A percentile compares a stretch with the other conserved stretches of the same genome.
phyloP scores from a whole-genome alignment of 345 rosid genomes.

The Capsella bursapastoris region DNA sequence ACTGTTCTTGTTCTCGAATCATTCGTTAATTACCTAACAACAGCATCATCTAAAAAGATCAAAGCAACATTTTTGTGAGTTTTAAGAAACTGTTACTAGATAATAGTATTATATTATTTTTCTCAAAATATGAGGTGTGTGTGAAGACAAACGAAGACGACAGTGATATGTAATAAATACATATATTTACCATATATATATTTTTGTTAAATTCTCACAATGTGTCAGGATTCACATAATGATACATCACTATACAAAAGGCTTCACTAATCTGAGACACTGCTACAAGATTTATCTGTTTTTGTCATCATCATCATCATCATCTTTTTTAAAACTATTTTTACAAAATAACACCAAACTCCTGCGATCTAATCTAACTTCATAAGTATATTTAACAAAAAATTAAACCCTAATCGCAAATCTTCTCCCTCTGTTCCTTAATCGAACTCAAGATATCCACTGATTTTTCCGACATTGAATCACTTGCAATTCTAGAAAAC shows the following conservation, averaged over 20 bases:
- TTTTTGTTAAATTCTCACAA: neutral
- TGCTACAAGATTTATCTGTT: conserved; percentile 38
- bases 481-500: conserved; percentile 48
- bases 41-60: too few species aligned
- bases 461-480: conserved; percentile 47
- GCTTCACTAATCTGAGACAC: conserved; percentile 32
- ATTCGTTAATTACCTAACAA: too few species aligned
- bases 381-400: neutral
- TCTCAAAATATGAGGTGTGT: neutral
- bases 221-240: conserved; percentile 52
- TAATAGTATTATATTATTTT: too few species aligned
- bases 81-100: too few species aligned
- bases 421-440: conserved; percentile 42
- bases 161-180: conserved; percentile 34
- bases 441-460: conserved; percentile 36
- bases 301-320: conserved; percentile 39
- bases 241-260: conserved; percentile 51
- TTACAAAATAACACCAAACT: neutral
- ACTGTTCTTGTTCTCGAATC: neutral
- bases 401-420: conserved; percentile 13
- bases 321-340: conserved; percentile 15
- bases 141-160: conserved; percentile 30
- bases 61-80: too few species aligned
- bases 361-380: neutral
- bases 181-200: conserved; percentile 7